Base-by-base conservation (phyloP, 805 yeast species). In the Yarrowia sp. region DNA sequence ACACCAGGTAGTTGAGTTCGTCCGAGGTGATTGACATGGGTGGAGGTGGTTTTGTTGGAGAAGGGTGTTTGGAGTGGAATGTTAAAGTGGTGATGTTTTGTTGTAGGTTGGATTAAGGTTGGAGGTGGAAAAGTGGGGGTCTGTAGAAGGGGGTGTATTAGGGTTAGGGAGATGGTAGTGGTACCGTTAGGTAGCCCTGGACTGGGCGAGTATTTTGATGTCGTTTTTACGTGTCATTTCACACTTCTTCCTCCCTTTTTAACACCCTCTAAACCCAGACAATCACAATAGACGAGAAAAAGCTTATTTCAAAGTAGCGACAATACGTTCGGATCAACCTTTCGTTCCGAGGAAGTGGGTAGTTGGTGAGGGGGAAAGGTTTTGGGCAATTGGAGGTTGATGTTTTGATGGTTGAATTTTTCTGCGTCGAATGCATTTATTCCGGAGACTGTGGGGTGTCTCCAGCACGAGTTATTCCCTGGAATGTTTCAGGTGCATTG, bases 1-100 rank as follows among this genome's bases (percentile, higher is more conserved):
- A 95, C 63, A 93, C 84, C 70, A 95, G 81, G 73, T 93, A 93
- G 78, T 93, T 95, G 64, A 93, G 82, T 75, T 92, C 96, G 65
- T 83, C 85, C 65, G 95, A 87, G 5, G 95, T 83, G 56, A 93
- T 77, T 26, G 96, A 88, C 97, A 91, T 90, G 36, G 10, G 52
- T 26, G 46, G 4, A 26, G 30, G n/a, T 33, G 16, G 35, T 48
- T 24, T 14, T 24, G 19, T n/a, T 14, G 32, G 30, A n/a, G n/a
- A n/a, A n/a, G n/a, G n/a, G n/a, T n/a, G 21, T 33, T 11, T 19
- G 36, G 36, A 54, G 61, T 54, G 61, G 61, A 46, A 54, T 36
- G 61, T 36, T 26, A 30, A 52, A 52, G 59, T 52, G 59, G 59
- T 52, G 59, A 52, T 52, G 46, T 54, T 36, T 48, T 30, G 52